Evolutionary conservation across 73 alveolate species (phyloP), one percentile per base, ranked within the genome.

Genomic region (Halteria grandinella): DNA sequence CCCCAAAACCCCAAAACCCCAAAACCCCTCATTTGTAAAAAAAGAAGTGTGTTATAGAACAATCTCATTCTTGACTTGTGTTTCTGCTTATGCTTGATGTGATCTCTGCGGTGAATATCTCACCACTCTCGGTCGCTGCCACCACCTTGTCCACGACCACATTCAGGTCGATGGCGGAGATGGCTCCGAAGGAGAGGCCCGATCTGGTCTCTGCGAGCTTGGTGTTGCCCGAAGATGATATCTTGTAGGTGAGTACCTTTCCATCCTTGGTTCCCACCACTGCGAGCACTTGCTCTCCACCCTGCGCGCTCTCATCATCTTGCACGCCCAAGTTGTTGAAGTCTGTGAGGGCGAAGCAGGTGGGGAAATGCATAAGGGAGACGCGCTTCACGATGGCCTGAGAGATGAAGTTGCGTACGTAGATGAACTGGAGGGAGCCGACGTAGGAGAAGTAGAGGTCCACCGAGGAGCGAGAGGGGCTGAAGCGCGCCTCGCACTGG

Each of bases 61-160:
- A n/a, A n/a, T n/a, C n/a, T n/a, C n/a, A n/a, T n/a, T n/a, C n/a
- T n/a, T n/a, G n/a, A n/a, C n/a, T n/a, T n/a, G n/a, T n/a, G n/a
- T n/a, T n/a, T n/a, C n/a, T n/a, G n/a, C n/a, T n/a, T n/a, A n/a
- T n/a, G n/a, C n/a, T n/a, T n/a, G n/a, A n/a, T n/a, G n/a, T n/a
- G n/a, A 66, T 66, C 15, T 66, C 80, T 6, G 47, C 23, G 7
- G 44, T 44, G 18, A 66, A 25, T 28, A 66, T 23, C 36, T 66
- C 80, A 7, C 80, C 80, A 44, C 80, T 66, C 25, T 66, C 32
- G 12, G 63, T 66, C 7, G 69, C 80, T 25, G 80, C 80, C 1
- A 66, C 14, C 5, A 66, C 31, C 29, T 66, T 66, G 29, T 66
- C 80, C 23, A 24, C 18, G 1, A 45, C 5, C 6, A 12, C 69